These are phyloP conservation scores for Hypholoma fasciculare DNA, from an alignment of 768 basidiomycete species.

Conservation along the genomic window DNA sequence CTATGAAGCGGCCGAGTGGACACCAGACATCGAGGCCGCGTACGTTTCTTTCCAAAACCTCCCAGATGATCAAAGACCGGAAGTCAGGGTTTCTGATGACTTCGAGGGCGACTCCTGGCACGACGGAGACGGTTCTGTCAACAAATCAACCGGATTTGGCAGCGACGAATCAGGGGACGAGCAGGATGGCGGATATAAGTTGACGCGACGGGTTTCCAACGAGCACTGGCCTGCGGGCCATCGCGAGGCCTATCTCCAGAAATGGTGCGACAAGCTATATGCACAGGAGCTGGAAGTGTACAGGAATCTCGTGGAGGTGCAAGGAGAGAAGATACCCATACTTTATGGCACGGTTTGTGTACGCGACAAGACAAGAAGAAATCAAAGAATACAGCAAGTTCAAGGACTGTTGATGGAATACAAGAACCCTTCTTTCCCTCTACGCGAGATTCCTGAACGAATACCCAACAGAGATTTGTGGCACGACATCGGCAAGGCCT, in stretches of 20 bases:
- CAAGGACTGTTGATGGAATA: constrained; percentile 15
- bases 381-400: background rate
- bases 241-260: constrained; percentile 15
- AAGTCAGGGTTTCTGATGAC: constrained; percentile 2
- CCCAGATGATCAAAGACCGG: constrained; percentile 7
- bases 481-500: constrained; percentile 14
- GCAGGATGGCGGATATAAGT: constrained; percentile 7
- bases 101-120: constrained; percentile 1
- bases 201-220: constrained; percentile 4
- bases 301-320: constrained; percentile 1
- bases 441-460: constrained; percentile 11
- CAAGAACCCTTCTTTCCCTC: constrained; percentile 13
- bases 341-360: constrained; percentile 12
- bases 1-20: constrained; percentile 12
- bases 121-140: background rate
- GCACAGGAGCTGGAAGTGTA: constrained; percentile 14
- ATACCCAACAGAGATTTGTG: constrained; percentile 8
- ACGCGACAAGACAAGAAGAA: background rate
- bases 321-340: constrained; percentile 12
- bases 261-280: constrained; percentile 9
- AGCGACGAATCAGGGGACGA: background rate
- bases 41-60: constrained; percentile 8
- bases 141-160: background rate
- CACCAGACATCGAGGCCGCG: constrained; percentile 7
- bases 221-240: constrained; percentile 9